phyloP scores from a whole-genome alignment of 2,329 filamentous ascomycete genomes.

The Thielaviopsis populi region DNA sequence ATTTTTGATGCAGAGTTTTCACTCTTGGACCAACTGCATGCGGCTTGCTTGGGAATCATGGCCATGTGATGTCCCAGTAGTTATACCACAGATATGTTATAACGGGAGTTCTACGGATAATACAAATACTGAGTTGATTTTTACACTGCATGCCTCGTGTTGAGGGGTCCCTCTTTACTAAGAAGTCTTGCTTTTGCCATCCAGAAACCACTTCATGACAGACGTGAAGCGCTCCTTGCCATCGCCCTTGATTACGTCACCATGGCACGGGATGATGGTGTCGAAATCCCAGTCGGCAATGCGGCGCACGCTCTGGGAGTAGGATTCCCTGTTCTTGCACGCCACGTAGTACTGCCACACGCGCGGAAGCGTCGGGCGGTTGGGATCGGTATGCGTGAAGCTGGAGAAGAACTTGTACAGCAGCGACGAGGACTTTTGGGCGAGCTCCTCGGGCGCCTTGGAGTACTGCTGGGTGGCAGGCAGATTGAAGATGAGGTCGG shows the following conservation, averaged over 20 bases:
- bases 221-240: conserved; percentile 65
- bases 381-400: conserved; percentile 39
- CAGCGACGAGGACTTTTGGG: conserved; percentile 19
- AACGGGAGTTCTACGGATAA: not conserved
- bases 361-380: conserved; percentile 49
- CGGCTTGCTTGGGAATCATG: not conserved
- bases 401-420: conserved; percentile 32
- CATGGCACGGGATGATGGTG: conserved; percentile 79
- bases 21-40: not conserved
- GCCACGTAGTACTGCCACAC: conserved; percentile 56
- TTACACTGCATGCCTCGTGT: not conserved
- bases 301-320: conserved; percentile 50
- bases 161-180: not conserved
- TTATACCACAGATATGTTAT: not conserved
- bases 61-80: not conserved
- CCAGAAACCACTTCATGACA: conserved; percentile 71
- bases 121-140: not conserved
- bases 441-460: conserved; percentile 25
- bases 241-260: conserved; percentile 62
- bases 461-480: conserved; percentile 78
- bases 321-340: conserved; percentile 45
- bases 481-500: conserved; percentile 83
- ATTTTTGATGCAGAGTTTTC: not conserved
- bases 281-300: conserved; percentile 76
- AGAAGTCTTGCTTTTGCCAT: conserved; percentile 12